Base-by-base conservation (phyloP, 345 rosid species). In the Dipteronia dyeriana region DNA sequence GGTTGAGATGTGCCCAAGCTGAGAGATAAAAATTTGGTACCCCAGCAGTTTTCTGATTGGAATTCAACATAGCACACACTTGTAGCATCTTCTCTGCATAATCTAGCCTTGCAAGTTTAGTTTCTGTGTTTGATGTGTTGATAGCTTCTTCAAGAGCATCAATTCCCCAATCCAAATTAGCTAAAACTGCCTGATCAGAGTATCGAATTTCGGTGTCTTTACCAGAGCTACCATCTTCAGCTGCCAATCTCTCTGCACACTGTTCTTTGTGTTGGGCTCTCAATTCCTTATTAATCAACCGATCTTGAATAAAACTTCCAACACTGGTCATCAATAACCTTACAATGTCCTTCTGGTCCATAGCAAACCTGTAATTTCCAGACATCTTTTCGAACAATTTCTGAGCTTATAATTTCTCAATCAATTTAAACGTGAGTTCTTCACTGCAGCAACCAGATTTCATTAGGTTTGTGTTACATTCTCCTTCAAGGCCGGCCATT, bases 71-170 rank as follows among this genome's bases (percentile, higher is more conserved):
- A 71, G 92, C 88, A 51, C 92, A 91, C 7, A 91, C 91, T 71
- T 86, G 89, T 56, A 89, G 82, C 92, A 89, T 89, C 85, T 91
- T 89, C 84, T 89, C 95, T 0, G 92, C 89, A 68, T 91, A 66
- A 75, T 87, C 89, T 64, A 89, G 66, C 39, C 92, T 76, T 3
- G 90, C 90, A 68, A 85, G 76, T 79, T 88, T 91, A 10, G 95
- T 88, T 78, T 86, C 95, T 65, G 78, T 79, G 67, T 88, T 89
- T 19, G 88, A 83, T 8, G 92, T 91, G 79, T 71, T 17, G 57
- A 91, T 88, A 68, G 92, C 90, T 84, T 91, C 92, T 81, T 91
- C 95, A 29, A 89, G 88, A 14, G 88, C 90, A 70, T 91, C 95
- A 31, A 89, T 91, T 22, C 92, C 95, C 92, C 92, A 91, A 29